Percentiles rank a stretch among this genome's conserved stretches.
Evolutionary conservation across 164 flowering plant genomes (phyloP).

Genomic region (Nymphaea thermarum): DNA sequence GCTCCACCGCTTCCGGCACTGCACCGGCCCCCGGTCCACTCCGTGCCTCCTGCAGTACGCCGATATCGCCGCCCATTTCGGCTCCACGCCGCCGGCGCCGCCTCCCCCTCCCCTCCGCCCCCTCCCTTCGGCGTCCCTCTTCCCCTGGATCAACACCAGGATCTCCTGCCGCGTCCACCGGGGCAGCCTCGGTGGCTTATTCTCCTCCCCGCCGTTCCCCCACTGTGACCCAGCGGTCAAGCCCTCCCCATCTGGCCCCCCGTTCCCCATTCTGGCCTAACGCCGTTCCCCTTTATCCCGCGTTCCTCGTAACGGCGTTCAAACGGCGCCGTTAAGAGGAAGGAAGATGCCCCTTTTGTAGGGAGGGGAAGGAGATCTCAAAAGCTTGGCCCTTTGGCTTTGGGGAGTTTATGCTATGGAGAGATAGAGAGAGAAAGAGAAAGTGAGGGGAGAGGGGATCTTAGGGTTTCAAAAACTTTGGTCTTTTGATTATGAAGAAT

Average conservation of each 20-base stretch:
- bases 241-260: background rate
- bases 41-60: conserved; percentile 75
- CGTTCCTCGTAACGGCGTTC: background rate
- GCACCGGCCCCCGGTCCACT: conserved; percentile 79
- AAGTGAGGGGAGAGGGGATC: no score
- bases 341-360: background rate
- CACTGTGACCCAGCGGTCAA: background rate
- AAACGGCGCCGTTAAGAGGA: background rate
- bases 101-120: conserved; percentile 43
- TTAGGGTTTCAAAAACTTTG: no score
- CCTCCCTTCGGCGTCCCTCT: conserved; percentile 65
- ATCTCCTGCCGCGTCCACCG: conserved; percentile 96
- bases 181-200: conserved; percentile 56
- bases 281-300: background rate
- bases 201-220: conserved; percentile 4
- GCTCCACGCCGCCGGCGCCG: conserved; percentile 39
- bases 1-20: conserved; percentile 96
- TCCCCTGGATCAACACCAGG: conserved; percentile 79
- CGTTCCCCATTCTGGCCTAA: background rate
- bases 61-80: conserved; percentile 90
- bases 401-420: no score
- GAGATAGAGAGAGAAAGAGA: no score
- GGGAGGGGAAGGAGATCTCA: background rate
- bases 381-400: background rate
- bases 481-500: no score